phyloP scores from a whole-genome alignment of 2,329 filamentous ascomycete species.

The Penicillium vulpinum region DNA sequence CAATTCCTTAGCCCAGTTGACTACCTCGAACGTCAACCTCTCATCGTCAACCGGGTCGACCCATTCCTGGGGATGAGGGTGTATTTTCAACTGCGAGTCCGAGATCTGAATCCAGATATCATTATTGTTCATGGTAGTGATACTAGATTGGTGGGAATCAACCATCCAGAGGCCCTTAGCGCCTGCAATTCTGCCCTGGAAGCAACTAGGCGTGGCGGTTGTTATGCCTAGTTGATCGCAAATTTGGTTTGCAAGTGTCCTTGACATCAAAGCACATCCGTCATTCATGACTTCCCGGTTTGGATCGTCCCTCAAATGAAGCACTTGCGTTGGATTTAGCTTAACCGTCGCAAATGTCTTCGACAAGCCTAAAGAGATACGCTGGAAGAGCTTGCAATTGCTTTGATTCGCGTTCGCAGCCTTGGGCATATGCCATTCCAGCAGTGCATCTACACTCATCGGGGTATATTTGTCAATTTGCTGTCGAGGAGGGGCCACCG shows the following conservation, averaged over 20 bases:
- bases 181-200: slow-evolving; percentile 60
- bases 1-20: slow-evolving; percentile 49
- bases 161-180: slow-evolving; percentile 65
- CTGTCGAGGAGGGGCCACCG: slow-evolving; percentile 26
- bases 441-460: slow-evolving; percentile 42
- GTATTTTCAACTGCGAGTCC: slow-evolving; percentile 59
- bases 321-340: slow-evolving; percentile 40
- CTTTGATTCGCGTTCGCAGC: slow-evolving; percentile 38
- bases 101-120: slow-evolving; percentile 58
- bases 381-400: slow-evolving; percentile 49
- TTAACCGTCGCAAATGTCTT: slow-evolving; percentile 44
- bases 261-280: slow-evolving; percentile 58
- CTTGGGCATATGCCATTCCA: slow-evolving; percentile 49
- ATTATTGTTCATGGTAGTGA: slow-evolving; percentile 15
- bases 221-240: slow-evolving; percentile 46
- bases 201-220: slow-evolving; percentile 49
- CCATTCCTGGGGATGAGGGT: slow-evolving; percentile 41
- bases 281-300: slow-evolving; percentile 47
- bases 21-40: slow-evolving; percentile 59
- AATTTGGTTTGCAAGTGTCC: slow-evolving; percentile 50
- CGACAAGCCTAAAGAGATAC: slow-evolving; percentile 46
- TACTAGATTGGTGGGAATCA: slow-evolving; percentile 40
- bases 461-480: slow-evolving; percentile 31
- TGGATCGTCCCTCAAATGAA: slow-evolving; percentile 33
- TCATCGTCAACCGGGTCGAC: slow-evolving; percentile 38